Evolutionary conservation across 306 rosid genomes (phyloP), one percentile per base, ranked within the genome.

Genomic region (Vachellia collinsii): DNA sequence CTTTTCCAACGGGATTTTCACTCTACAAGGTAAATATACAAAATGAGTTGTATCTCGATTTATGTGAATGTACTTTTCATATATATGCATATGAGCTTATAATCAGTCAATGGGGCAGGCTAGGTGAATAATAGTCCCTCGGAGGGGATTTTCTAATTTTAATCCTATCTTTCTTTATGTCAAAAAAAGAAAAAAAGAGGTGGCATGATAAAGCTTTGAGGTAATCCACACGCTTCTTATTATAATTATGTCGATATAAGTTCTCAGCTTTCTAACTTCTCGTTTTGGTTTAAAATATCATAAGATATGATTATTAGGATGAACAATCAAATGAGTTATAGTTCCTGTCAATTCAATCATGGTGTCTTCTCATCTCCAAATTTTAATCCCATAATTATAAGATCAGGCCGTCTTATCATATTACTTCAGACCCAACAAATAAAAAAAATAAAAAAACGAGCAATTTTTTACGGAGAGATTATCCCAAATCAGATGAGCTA

Each of bases 41-140:
- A 29, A 2, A 29, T 29, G 34, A 29, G 34, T n/a, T n/a, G n/a
- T n/a, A n/a, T n/a, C n/a, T n/a, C n/a, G n/a, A n/a, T n/a, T n/a
- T n/a, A n/a, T n/a, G n/a, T n/a, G n/a, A n/a, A n/a, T n/a, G n/a
- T n/a, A n/a, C n/a, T n/a, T n/a, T n/a, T n/a, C n/a, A n/a, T n/a
- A n/a, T n/a, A n/a, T n/a, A n/a, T n/a, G n/a, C n/a, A n/a, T n/a
- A 29, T 29, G 34, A 29, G 34, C 13, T 4, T 20, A 4, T 14
- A 11, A 76, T 76, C 59, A 37, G 56, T 67, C 75, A 42, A 80
- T 64, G 46, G 23, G 46, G 77, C 36, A 54, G 2, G 86, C 82
- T 86, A 34, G 84, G 84, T 72, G 79, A 80, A 79, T 3, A 56
- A 13, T 9, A 0, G 5, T 10, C 36, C 23, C 34, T 8, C 1